These are phyloP conservation scores for Elsinoe australis DNA, from an alignment of 2,329 filamentous ascomycete genomes.

Conservation along the genomic window DNA sequence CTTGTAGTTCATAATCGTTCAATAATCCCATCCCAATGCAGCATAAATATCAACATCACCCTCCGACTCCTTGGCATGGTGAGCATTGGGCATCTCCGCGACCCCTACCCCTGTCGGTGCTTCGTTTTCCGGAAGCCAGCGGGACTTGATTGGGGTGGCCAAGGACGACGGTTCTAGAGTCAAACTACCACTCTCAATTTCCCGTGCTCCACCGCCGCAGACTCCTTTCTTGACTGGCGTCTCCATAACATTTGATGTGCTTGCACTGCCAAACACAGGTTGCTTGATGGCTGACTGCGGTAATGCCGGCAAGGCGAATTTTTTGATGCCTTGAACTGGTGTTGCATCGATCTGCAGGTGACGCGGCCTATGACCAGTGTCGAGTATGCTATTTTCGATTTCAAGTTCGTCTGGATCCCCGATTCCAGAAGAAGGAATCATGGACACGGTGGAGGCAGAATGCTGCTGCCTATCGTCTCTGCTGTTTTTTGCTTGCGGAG, in stretches of 20 bases:
- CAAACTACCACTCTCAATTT: slow-evolving; percentile 6
- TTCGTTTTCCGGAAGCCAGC: slow-evolving; percentile 6
- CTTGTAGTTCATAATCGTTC: no score
- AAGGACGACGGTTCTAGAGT: not conserved
- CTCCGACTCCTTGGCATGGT: not conserved
- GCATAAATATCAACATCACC: slow-evolving; percentile 33
- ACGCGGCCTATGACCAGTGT: slow-evolving; percentile 25
- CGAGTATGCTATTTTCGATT: slow-evolving; percentile 27
- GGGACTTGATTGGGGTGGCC: slow-evolving; percentile 16
- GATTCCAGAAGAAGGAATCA: slow-evolving; percentile 36
- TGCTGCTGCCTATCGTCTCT: slow-evolving; percentile 25
- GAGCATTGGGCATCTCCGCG: slow-evolving; percentile 24
- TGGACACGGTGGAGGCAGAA: slow-evolving; percentile 26
- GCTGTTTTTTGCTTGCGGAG: slow-evolving; percentile 24
- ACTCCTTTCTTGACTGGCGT: slow-evolving; percentile 17
- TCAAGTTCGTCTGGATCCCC: slow-evolving; percentile 25
- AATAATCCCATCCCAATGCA: slow-evolving; percentile 41
- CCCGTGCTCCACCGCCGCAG: not conserved
- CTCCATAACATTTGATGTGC: slow-evolving; percentile 11
- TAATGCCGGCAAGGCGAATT: slow-evolving; percentile 26
- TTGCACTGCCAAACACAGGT: slow-evolving; percentile 6
- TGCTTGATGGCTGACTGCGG: slow-evolving; percentile 16
- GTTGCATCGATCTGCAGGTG: slow-evolving; percentile 34
- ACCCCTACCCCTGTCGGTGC: slow-evolving; percentile 21
- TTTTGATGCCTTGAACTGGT: slow-evolving; percentile 35